Conservation (phyloP, 768 basidiomycete genomes). For the Termitomyces sp. region DNA sequence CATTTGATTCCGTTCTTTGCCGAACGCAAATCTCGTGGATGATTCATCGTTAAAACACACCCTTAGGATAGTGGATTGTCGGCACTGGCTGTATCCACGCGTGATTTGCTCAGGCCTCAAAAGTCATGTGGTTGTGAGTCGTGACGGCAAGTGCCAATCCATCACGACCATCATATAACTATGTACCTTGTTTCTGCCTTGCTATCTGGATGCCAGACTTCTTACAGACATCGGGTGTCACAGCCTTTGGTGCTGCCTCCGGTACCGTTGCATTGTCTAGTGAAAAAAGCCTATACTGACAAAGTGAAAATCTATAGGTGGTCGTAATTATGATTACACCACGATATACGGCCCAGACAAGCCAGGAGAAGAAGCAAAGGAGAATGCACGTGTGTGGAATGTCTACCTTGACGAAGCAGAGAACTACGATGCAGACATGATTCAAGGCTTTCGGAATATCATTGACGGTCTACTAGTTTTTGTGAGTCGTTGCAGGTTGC, state of each 20-base stretch:
- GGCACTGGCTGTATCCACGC: no score
- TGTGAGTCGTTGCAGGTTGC: not conserved
- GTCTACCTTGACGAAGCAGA: not conserved
- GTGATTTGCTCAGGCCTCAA: no score
- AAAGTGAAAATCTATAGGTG: not conserved
- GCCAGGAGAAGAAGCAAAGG: not conserved
- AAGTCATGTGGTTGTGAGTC: no score
- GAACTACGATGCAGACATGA: not conserved
- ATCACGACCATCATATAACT: not conserved
- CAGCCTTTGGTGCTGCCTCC: not conserved
- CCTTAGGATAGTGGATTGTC: no score
- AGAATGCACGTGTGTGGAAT: not conserved
- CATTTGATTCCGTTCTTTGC: no score
- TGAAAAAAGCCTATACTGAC: not conserved
- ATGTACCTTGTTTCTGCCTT: not conserved
- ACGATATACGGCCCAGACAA: not conserved
- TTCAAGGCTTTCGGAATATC: not conserved
- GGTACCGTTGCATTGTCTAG: not conserved
- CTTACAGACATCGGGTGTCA: not conserved
- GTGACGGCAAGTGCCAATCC: not conserved
- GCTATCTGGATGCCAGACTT: not conserved
- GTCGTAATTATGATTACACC: not conserved
- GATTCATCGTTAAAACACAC: no score
- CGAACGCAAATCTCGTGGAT: no score
- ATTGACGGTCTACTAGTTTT: not conserved